Evolutionary conservation across 1,139 yeast genomes (phyloP), one percentile per base, ranked within the genome.

Genomic region (Diutina sp.): DNA sequence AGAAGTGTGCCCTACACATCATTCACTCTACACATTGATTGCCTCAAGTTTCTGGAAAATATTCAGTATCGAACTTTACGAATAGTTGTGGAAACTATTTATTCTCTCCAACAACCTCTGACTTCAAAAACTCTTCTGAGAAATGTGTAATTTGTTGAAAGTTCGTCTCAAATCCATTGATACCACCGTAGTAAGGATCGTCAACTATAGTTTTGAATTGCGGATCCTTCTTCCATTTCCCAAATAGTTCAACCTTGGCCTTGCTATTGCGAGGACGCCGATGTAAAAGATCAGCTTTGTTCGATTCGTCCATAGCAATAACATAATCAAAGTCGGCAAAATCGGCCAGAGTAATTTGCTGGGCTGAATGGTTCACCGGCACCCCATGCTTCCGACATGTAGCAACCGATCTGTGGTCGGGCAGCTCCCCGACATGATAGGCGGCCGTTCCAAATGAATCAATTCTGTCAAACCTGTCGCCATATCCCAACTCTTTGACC

Each of bases 151-250:
- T 76, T 66, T 91, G 98, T 58, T 78, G 66, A 66, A 84, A 90
- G 68, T 88, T 90, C 60, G 74, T 77, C 67, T 88, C 95, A 66
- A 91, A 91, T 2, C 97, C 96, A 61, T 82, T 78, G 38, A 72
- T 72, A 0, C 95, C 96, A 3, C 97, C 97, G 64, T 90, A 91
- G 70, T 91, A 91, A 0, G 98, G 98, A 68, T 91, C 97, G 56
- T 82, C 87, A 6, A 91, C 93, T 46, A 87, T 79, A 55, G 69
- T 73, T 30, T 76, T 76, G 61, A 77, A 81, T 50, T 71, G 67
- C 2, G 69, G 63, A 62, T 80, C 82, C 1, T 81, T 79, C 59
- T 82, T 77, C 85, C 84, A 90, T 32, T 85, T 82, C 0, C 98
- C 98, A 73, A 90, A 90, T 58, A 90, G 69, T 62, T 71, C 73